These are phyloP conservation scores for Suillus placidus DNA, from an alignment of 768 basidiomycete genomes.

Conservation along the genomic window DNA sequence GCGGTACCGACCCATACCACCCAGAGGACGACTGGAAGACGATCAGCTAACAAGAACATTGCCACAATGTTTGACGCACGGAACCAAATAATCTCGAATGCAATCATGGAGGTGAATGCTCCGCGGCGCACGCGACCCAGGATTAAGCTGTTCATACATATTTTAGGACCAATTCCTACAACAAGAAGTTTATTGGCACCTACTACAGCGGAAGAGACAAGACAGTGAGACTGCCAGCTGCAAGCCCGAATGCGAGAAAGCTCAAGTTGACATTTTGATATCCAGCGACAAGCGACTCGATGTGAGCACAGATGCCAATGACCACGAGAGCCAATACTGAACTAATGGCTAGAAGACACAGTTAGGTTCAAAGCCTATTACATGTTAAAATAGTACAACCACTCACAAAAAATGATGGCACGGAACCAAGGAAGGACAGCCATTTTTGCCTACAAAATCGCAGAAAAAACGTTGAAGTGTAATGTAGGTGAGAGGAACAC, in stretches of 20 bases:
- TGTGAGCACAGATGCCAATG: slow-evolving; percentile 26
- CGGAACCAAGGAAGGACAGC: slow-evolving; percentile 30
- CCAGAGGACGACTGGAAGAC: slow-evolving; percentile 24
- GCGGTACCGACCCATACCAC: slow-evolving; percentile 24
- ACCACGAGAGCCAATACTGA: slow-evolving; percentile 21
- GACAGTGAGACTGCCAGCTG: slow-evolving; percentile 17
- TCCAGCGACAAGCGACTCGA: slow-evolving; percentile 18
- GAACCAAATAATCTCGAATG: slow-evolving; percentile 31
- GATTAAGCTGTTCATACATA: slow-evolving; percentile 17
- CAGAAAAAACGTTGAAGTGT: slow-evolving; percentile 6
- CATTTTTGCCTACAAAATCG: slow-evolving; percentile 17
- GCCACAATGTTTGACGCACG: slow-evolving; percentile 18
- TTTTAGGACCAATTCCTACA: slow-evolving; percentile 2
- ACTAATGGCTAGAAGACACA: slow-evolving; percentile 14
- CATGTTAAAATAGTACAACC: not conserved
- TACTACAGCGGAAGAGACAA: slow-evolving; percentile 29
- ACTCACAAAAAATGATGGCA: slow-evolving; percentile 26
- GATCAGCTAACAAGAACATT: not conserved
- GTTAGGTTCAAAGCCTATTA: not conserved
- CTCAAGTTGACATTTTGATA: not conserved
- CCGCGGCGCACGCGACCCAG: slow-evolving; percentile 14
- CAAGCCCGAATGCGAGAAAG: slow-evolving; percentile 25
- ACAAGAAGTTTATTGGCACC: slow-evolving; percentile 8
- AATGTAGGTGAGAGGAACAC: slow-evolving; percentile 2
- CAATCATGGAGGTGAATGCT: slow-evolving; percentile 24